These are phyloP conservation scores for Limtongozyma cylindracea DNA, from an alignment of 805 yeast species.

Conservation along the genomic window DNA sequence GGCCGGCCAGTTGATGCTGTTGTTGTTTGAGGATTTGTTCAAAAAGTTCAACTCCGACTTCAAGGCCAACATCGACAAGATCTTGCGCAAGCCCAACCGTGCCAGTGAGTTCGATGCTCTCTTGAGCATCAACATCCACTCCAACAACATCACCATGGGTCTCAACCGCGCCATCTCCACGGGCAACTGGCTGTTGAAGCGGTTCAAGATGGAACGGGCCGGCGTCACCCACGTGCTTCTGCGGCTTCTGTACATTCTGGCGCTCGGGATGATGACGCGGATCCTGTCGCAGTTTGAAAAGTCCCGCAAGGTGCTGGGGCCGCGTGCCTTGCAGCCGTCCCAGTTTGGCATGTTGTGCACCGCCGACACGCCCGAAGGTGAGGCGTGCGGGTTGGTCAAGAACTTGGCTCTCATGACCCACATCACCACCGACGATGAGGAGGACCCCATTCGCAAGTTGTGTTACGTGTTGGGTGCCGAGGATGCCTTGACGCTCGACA, in stretches of 20 bases:
- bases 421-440: constrained; percentile 95
- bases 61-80: constrained; percentile 84
- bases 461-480: constrained; percentile 80
- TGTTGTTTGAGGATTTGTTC: constrained; percentile 88
- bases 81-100: constrained; percentile 78
- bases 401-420: constrained; percentile 96
- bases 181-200: constrained; percentile 95
- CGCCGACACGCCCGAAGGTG: constrained; percentile 98
- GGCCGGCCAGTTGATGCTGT: constrained; percentile 92
- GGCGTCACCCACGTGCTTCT: constrained; percentile 96
- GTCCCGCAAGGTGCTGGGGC: constrained; percentile 93
- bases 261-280: constrained; percentile 98
- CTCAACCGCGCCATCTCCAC: constrained; percentile 92
- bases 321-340: constrained; percentile 96
- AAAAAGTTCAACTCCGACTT: constrained; percentile 90
- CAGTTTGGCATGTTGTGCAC: constrained; percentile 98
- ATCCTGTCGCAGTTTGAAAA: constrained; percentile 97
- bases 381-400: constrained; percentile 96
- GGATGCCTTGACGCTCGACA: constrained; percentile 56
- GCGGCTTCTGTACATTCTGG: constrained; percentile 77
- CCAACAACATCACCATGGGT: constrained; percentile 84
- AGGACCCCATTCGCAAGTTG: constrained; percentile 55
- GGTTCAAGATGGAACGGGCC: constrained; percentile 98
- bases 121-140: constrained; percentile 69
- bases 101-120: constrained; percentile 91